Percentiles rank a stretch among this genome's conserved stretches.
Evolutionary conservation across 2,329 filamentous ascomycete genomes (phyloP).

Genomic region (Nigrograna mackinnonii): DNA sequence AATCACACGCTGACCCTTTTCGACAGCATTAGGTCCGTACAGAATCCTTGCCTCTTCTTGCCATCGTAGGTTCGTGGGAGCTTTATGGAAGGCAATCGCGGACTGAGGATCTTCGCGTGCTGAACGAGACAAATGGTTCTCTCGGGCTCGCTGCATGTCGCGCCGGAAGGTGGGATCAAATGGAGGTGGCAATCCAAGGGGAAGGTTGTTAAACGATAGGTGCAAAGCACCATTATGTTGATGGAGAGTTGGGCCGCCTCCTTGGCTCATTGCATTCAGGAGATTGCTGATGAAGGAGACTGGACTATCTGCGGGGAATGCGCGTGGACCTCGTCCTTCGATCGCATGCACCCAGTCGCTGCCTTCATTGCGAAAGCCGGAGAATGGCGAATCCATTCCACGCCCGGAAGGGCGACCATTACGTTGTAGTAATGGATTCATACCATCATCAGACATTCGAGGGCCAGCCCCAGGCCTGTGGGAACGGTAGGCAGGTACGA

Average conservation of each 20-base stretch:
- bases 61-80: constrained; percentile 77
- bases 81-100: constrained; percentile 74
- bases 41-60: constrained; percentile 87
- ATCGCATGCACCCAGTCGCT: constrained; percentile 59
- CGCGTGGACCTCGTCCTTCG: constrained; percentile 49
- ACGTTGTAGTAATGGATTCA: constrained; percentile 83
- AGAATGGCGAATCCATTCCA: constrained; percentile 21
- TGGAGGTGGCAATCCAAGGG: constrained; percentile 32
- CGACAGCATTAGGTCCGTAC: constrained; percentile 70
- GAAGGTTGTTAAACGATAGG: constrained; percentile 53
- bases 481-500: constrained; percentile 51
- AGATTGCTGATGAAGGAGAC: constrained; percentile 62
- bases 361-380: constrained; percentile 36
- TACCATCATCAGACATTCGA: constrained; percentile 73
- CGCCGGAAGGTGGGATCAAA: constrained; percentile 36
- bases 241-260: constrained; percentile 29
- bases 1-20: constrained; percentile 70
- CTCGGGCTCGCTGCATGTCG: constrained; percentile 33
- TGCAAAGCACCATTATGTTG: constrained; percentile 53
- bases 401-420: constrained; percentile 39
- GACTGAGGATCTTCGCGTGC: constrained; percentile 67
- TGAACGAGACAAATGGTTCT: constrained; percentile 33
- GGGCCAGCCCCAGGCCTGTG: constrained; percentile 59
- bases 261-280: constrained; percentile 57
- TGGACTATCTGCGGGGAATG: constrained; percentile 52